Percentiles rank a stretch among this genome's conserved stretches.
Conservation (phyloP, 1,139 yeast species). For the Sugiyamaella pinicola region DNA sequence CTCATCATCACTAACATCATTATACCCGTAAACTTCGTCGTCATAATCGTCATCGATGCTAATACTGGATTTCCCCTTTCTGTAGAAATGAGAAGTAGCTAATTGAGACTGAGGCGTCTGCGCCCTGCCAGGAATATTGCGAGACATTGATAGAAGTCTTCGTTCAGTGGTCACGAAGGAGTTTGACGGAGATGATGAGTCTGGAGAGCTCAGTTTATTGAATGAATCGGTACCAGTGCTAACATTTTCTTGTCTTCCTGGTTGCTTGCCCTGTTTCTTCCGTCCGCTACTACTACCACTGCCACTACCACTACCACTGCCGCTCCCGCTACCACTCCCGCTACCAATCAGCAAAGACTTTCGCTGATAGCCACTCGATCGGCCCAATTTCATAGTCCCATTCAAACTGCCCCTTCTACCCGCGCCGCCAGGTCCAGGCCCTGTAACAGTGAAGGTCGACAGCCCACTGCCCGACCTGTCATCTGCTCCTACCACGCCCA, state of each 20-base stretch:
- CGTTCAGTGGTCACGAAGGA: constrained; percentile 1
- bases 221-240: not conserved
- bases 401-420: not conserved
- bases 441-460: constrained; percentile 14
- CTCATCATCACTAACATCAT: constrained; percentile 9
- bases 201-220: constrained; percentile 10
- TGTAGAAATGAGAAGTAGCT: constrained; percentile 9
- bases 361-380: constrained; percentile 3
- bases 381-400: constrained; percentile 3
- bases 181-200: constrained; percentile 10
- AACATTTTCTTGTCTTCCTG: too few relatives aligned
- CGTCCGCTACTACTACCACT: constrained; percentile 4
- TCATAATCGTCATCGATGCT: constrained; percentile 13
- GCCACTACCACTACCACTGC: constrained; percentile 8
- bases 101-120: constrained; percentile 2
- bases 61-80: not conserved
- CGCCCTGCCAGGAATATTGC: constrained; percentile 4
- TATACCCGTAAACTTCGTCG: constrained; percentile 15
- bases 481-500: not conserved
- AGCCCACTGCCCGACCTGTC: constrained; percentile 9
- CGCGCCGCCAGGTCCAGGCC: too few relatives aligned
- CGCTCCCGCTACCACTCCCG: constrained; percentile 11
- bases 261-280: too few relatives aligned
- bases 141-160: constrained; percentile 7
- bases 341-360: constrained; percentile 5